phyloP scores from a whole-genome alignment of 1,284 basidiomycete genomes.

The Tilletia caries region DNA sequence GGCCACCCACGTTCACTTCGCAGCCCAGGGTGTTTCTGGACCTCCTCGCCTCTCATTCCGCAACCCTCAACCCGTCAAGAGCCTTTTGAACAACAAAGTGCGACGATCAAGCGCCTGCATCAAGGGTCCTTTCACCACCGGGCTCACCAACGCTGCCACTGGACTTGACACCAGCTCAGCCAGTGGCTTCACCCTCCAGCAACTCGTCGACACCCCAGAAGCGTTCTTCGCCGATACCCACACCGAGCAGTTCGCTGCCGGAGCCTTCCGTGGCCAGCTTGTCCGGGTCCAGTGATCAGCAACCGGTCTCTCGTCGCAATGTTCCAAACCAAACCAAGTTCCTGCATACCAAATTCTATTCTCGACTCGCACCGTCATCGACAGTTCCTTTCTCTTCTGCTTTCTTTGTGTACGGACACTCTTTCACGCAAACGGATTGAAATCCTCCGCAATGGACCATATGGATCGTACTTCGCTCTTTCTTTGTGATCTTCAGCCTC shows the following conservation, averaged over 20 bases:
- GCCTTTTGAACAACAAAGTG: neutral
- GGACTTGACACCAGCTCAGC: conserved; percentile 24
- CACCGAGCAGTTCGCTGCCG: conserved; percentile 17
- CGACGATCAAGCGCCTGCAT: conserved; percentile 14
- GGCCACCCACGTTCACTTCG: conserved; percentile 29
- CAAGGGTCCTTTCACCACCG: conserved; percentile 30
- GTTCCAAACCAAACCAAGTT: no score
- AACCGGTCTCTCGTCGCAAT: no score
- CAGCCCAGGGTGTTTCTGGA: conserved; percentile 14
- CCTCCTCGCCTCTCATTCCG: conserved; percentile 25
- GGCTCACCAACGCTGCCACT: conserved; percentile 15
- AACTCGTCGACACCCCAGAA: conserved; percentile 20
- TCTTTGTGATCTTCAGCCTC: no score
- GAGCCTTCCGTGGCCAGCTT: conserved; percentile 26
- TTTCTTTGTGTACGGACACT: no score
- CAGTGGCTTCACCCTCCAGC: conserved; percentile 22
- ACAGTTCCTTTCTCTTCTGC: no score
- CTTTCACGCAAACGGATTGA: no score
- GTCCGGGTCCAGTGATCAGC: neutral
- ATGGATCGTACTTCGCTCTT: no score
- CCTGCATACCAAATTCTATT: no score
- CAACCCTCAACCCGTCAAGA: conserved; percentile 19
- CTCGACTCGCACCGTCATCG: no score
- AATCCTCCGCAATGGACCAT: no score
- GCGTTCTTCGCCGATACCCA: conserved; percentile 25